phyloP scores from a whole-genome alignment of 345 rosid species.

The Euphorbia lathyris region DNA sequence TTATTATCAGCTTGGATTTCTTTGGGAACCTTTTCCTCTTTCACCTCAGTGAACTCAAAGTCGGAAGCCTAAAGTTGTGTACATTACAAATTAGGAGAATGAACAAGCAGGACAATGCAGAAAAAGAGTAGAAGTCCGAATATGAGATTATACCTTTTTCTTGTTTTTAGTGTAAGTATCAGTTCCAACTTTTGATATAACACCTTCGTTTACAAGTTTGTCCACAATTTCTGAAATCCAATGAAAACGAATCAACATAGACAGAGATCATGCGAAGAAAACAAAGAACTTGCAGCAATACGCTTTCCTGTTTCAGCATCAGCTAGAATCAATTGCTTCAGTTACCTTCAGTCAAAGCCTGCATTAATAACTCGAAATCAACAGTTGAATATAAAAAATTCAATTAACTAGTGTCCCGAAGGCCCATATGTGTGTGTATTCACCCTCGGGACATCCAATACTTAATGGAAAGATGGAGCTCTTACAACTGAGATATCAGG shows the following conservation, averaged over 20 bases:
- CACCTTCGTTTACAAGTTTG: conserved; percentile 68
- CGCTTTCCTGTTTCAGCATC: conserved; percentile 18
- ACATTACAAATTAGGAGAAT: conserved; percentile 8
- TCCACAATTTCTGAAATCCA: conserved; percentile 72
- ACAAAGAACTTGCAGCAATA: conserved; percentile 6
- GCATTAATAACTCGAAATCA: not conserved
- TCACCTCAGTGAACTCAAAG: conserved; percentile 58
- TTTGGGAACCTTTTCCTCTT: conserved; percentile 64
- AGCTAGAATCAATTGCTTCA: conserved; percentile 16
- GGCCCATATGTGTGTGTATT: too few relatives aligned
- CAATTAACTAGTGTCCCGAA: not conserved
- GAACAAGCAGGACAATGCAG: conserved; percentile 4
- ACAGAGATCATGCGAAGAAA: conserved; percentile 9
- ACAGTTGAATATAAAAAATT: not conserved
- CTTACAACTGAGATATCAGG: conserved; percentile 79
- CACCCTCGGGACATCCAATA: not conserved
- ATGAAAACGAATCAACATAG: conserved; percentile 6
- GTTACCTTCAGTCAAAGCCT: conserved; percentile 64
- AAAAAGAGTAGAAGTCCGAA: not conserved
- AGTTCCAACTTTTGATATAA: conserved; percentile 51
- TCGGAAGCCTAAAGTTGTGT: conserved; percentile 39
- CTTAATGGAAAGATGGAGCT: not conserved
- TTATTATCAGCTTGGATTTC: conserved; percentile 31
- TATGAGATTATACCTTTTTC: conserved; percentile 44
- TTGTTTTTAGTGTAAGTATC: conserved; percentile 60